Conservation (phyloP, 2,329 filamentous ascomycete species). For the Cucurbitaria berberidis region DNA sequence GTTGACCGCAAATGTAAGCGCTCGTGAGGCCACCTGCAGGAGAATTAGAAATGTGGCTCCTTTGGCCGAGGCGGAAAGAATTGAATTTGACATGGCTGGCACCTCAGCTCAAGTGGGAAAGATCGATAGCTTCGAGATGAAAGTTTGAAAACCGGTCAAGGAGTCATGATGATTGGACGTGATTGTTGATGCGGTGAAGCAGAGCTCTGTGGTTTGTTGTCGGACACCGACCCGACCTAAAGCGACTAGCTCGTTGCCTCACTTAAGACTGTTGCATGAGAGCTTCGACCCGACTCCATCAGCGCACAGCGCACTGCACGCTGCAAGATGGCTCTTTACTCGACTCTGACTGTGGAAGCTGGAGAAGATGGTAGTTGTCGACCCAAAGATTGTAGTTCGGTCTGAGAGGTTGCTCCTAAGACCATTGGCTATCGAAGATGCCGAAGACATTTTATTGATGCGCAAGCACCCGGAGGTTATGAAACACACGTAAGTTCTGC, state of each 20-base stretch:
- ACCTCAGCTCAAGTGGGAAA: conserved; percentile 6
- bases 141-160: conserved; percentile 14
- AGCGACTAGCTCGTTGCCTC: conserved; percentile 28
- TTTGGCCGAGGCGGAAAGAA: conserved; percentile 60
- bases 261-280: conserved; percentile 15
- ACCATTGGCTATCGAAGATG: conserved; percentile 58
- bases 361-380: conserved; percentile 43
- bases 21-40: conserved; percentile 85
- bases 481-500: conserved; percentile 59
- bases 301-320: conserved; percentile 22
- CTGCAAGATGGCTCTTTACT: conserved; percentile 32
- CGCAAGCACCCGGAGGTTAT: conserved; percentile 67
- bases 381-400: conserved; percentile 34
- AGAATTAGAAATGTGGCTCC: conserved; percentile 86
- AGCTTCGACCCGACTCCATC: conserved; percentile 7
- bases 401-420: conserved; percentile 65
- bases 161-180: conserved; percentile 31
- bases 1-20: conserved; percentile 89
- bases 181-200: conserved; percentile 21
- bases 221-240: conserved; percentile 21
- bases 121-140: conserved; percentile 10
- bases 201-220: conserved; percentile 28
- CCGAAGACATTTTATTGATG: conserved; percentile 58
- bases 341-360: conserved; percentile 2
- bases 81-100: conserved; percentile 39